Evolutionary conservation across 352 stramenopile species (phyloP).

Genomic region (Pilasporangium apinafurcum): DNA sequence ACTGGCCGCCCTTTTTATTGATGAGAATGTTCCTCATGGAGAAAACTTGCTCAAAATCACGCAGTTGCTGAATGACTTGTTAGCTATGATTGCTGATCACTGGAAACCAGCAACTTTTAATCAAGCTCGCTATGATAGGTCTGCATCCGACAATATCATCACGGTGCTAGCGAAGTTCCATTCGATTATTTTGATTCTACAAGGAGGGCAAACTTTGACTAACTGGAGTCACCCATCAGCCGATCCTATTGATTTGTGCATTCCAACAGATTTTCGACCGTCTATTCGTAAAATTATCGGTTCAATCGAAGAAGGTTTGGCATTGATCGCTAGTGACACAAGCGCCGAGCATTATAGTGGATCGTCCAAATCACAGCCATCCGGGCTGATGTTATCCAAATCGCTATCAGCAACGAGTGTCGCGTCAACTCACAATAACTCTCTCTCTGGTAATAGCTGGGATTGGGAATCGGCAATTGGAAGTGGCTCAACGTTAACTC

Average conservation of each 20-base stretch:
- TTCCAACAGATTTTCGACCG: conserved; percentile 45
- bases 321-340: conserved; percentile 11
- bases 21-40: conserved; percentile 8
- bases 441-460: no score
- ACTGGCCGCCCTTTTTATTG: conserved; percentile 27
- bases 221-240: conserved; percentile 44
- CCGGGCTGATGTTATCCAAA: neutral
- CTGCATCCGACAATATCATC: conserved; percentile 20
- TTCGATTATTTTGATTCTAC: conserved; percentile 58
- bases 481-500: conserved; percentile 3
- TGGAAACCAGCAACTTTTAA: conserved; percentile 1
- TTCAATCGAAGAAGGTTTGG: conserved; percentile 22
- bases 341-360: no score
- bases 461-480: conserved; percentile 1
- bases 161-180: conserved; percentile 41
- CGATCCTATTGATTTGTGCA: conserved; percentile 49
- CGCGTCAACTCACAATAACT: conserved; percentile 1
- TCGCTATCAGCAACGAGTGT: neutral
- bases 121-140: neutral
- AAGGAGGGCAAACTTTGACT: conserved; percentile 29
- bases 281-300: conserved; percentile 50
- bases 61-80: conserved; percentile 30
- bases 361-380: no score
- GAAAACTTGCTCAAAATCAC: conserved; percentile 3
- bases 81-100: conserved; percentile 41